phyloP scores from a whole-genome alignment of 495 filamentous ascomycete genomes.

The Rhypophila decipiens region DNA sequence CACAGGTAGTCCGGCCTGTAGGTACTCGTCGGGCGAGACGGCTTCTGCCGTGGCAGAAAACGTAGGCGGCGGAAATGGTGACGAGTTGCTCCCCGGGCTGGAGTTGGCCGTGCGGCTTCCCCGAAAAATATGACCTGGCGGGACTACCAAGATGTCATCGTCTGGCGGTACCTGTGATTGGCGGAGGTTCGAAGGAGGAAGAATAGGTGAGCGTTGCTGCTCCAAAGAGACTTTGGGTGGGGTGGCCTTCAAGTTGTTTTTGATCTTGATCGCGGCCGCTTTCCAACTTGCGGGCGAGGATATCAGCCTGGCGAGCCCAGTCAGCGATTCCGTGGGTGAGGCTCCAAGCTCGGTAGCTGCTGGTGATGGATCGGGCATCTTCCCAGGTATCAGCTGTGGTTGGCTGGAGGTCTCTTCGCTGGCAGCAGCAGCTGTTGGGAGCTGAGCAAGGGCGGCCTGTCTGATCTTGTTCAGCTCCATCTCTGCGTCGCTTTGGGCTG shows the following conservation, averaged over 20 bases:
- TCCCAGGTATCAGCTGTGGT: conserved; percentile 16
- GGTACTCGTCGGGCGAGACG: conserved; percentile 14
- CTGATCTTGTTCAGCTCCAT: conserved; percentile 34
- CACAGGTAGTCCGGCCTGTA: conserved; percentile 6
- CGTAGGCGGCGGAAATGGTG: conserved; percentile 25
- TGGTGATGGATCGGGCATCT: conserved; percentile 23
- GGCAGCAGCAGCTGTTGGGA: background rate
- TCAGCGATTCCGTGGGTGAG: conserved; percentile 26
- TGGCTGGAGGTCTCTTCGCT: conserved; percentile 1
- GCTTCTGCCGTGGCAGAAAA: conserved; percentile 13
- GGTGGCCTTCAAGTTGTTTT: conserved; percentile 20
- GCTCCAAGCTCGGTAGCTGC: conserved; percentile 16
- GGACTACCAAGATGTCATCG: conserved; percentile 2
- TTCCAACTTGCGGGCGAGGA: conserved; percentile 26
- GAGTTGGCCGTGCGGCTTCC: conserved; percentile 24
- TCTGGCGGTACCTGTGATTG: conserved; percentile 1
- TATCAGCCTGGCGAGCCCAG: conserved; percentile 12
- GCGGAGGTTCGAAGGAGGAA: background rate
- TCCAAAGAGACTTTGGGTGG: background rate
- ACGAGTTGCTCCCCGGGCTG: conserved; percentile 14
- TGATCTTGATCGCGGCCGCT: conserved; percentile 24
- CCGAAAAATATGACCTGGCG: conserved; percentile 18
- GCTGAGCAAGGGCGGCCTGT: conserved; percentile 4
- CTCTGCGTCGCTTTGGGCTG: conserved; percentile 32
- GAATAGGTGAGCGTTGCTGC: conserved; percentile 3